phyloP scores from a whole-genome alignment of 2,329 filamentous ascomycete species.

The Pyrenochaeta sp. region DNA sequence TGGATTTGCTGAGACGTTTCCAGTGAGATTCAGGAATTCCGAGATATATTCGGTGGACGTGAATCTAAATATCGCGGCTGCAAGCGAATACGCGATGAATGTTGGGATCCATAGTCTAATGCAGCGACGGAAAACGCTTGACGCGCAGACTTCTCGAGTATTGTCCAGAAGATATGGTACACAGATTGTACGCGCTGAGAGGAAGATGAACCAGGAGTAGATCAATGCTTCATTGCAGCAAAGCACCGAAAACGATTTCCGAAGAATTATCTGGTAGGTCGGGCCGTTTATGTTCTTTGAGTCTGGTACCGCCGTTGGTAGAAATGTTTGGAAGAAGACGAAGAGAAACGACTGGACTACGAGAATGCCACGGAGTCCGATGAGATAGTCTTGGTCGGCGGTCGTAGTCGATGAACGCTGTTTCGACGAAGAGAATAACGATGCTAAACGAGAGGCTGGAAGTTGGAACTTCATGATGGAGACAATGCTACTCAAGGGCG shows the following conservation, averaged over 20 bases:
- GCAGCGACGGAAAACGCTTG: slow-evolving; percentile 53
- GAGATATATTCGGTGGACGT: slow-evolving; percentile 45
- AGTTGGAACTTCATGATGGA: slow-evolving; percentile 30
- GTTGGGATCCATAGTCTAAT: slow-evolving; percentile 55
- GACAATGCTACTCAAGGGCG: not conserved
- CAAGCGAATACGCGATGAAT: slow-evolving; percentile 52
- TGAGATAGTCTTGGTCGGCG: slow-evolving; percentile 47
- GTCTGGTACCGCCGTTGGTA: slow-evolving; percentile 52
- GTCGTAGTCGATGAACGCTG: slow-evolving; percentile 16
- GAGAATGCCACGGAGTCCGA: slow-evolving; percentile 57
- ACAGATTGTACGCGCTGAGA: slow-evolving; percentile 55
- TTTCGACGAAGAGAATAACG: slow-evolving; percentile 19
- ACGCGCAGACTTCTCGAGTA: slow-evolving; percentile 46
- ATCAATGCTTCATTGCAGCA: slow-evolving; percentile 58
- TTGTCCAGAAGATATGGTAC: slow-evolving; percentile 54
- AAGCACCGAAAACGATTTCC: slow-evolving; percentile 56
- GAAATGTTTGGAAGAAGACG: slow-evolving; percentile 56
- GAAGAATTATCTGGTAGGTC: slow-evolving; percentile 52
- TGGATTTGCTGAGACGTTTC: slow-evolving; percentile 49
- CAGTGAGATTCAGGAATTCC: slow-evolving; percentile 48
- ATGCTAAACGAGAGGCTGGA: slow-evolving; percentile 19
- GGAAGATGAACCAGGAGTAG: slow-evolving; percentile 56
- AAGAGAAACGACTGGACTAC: slow-evolving; percentile 56
- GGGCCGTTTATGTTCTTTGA: slow-evolving; percentile 49
- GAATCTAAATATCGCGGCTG: slow-evolving; percentile 47